Conservation (phyloP, 257 asterid genomes). For the Catharanthus roseus region DNA sequence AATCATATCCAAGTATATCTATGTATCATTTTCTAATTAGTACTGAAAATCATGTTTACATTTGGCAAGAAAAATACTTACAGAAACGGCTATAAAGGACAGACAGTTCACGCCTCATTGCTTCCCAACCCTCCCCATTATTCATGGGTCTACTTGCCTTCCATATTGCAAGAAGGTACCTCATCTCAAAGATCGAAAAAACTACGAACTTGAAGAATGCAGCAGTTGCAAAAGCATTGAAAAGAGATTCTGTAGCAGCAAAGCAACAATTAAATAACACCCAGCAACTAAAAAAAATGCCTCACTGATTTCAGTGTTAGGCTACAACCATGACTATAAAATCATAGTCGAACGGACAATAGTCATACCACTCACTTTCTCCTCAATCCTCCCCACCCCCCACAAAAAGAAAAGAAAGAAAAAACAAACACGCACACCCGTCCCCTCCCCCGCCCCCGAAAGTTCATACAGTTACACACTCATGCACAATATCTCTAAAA, state of each 20-base stretch:
- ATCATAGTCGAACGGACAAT: background rate
- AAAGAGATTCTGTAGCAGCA: conserved; percentile 69
- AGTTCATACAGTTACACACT: background rate
- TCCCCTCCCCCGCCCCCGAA: too few species aligned
- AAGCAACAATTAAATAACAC: background rate
- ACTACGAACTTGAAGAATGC: conserved; percentile 98
- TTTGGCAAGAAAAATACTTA: conserved; percentile 38
- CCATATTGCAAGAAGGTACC: conserved; percentile 97
- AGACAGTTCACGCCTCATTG: conserved; percentile 94
- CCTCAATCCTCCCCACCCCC: too few species aligned
- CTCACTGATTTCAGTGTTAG: too few species aligned
- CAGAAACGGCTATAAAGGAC: conserved; percentile 94
- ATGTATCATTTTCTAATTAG: background rate
- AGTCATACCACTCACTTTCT: background rate
- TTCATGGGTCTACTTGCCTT: conserved; percentile 76
- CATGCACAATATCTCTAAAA: background rate
- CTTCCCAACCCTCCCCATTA: conserved; percentile 91
- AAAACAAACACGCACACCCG: too few species aligned
- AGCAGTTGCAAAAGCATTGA: conserved; percentile 97
- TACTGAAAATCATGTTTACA: background rate
- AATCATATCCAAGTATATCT: background rate
- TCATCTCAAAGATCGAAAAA: conserved; percentile 96
- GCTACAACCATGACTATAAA: background rate
- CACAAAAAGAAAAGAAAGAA: too few species aligned
- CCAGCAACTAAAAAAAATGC: background rate